phyloP scores from a whole-genome alignment of 805 yeast genomes.

The Kluyveromyces siamensis region DNA sequence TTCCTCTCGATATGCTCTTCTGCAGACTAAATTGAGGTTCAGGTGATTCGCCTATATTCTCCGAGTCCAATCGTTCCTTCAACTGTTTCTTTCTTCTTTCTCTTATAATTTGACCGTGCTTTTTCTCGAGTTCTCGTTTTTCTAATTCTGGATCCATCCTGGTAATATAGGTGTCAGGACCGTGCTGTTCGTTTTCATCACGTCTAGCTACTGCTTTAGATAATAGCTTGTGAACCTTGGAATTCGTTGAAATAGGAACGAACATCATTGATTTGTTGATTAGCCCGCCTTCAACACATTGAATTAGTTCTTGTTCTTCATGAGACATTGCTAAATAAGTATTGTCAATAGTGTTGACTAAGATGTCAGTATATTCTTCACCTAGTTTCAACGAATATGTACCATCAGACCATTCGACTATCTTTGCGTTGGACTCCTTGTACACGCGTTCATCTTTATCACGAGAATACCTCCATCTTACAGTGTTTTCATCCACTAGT shows the following conservation, averaged over 20 bases:
- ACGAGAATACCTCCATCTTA: constrained; percentile 89
- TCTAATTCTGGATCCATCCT: constrained; percentile 61
- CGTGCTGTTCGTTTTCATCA: constrained; percentile 26
- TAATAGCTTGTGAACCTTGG: constrained; percentile 71
- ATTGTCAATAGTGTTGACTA: constrained; percentile 55
- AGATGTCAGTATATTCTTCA: constrained; percentile 74
- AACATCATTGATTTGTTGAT: constrained; percentile 61
- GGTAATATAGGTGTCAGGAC: constrained; percentile 33
- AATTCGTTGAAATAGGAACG: constrained; percentile 84
- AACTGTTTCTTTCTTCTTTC: constrained; percentile 57
- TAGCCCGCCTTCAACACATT: constrained; percentile 50
- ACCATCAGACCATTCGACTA: constrained; percentile 94
- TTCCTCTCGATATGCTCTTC: background rate
- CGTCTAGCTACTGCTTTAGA: constrained; percentile 53
- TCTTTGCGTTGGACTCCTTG: constrained; percentile 82
- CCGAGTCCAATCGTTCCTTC: constrained; percentile 46
- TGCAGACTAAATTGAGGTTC: constrained; percentile 13
- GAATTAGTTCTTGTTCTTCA: constrained; percentile 59
- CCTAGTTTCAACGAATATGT: constrained; percentile 79
- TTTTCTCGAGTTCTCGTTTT: constrained; percentile 58
- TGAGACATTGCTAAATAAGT: constrained; percentile 64
- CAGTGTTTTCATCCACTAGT: constrained; percentile 69
- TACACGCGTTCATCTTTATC: constrained; percentile 60
- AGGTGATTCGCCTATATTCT: constrained; percentile 40
- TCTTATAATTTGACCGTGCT: constrained; percentile 53